Conservation (phyloP, 2,329 filamentous ascomycete genomes). For the Sporothrix humicola region DNA sequence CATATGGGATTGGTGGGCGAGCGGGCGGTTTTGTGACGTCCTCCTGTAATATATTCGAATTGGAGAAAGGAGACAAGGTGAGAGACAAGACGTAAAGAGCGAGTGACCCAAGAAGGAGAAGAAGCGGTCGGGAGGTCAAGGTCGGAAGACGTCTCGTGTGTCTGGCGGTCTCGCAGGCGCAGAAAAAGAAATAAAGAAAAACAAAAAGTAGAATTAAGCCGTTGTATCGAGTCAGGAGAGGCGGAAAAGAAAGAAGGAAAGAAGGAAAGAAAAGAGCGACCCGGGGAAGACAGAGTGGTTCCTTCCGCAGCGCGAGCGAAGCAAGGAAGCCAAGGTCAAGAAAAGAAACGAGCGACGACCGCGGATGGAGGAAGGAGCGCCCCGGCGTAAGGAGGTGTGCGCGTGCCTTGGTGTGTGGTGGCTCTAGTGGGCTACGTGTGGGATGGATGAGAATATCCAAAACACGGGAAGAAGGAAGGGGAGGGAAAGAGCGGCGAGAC, state of each 20-base stretch:
- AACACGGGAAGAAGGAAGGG: conserved; percentile 26
- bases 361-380: conserved; percentile 14
- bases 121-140: conserved; percentile 16
- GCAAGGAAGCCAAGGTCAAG: conserved; percentile 21
- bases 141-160: conserved; percentile 14
- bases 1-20: background rate
- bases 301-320: conserved; percentile 24
- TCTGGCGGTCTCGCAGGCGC: conserved; percentile 9
- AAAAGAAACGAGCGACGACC: conserved; percentile 1
- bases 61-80: background rate
- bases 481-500: conserved; percentile 21
- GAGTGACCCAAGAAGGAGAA: background rate
- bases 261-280: conserved; percentile 29
- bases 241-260: conserved; percentile 24
- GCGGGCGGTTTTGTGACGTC: conserved; percentile 6
- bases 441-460: conserved; percentile 23
- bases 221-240: background rate
- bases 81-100: background rate
- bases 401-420: conserved; percentile 7
- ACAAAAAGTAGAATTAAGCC: background rate
- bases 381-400: conserved; percentile 27
- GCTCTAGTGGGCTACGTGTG: conserved; percentile 7
- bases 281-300: conserved; percentile 19
- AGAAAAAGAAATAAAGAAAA: conserved; percentile 7
- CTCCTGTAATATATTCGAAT: background rate